Evolutionary conservation across 1,284 basidiomycete genomes (phyloP).

Genomic region (Golubevia sp.): DNA sequence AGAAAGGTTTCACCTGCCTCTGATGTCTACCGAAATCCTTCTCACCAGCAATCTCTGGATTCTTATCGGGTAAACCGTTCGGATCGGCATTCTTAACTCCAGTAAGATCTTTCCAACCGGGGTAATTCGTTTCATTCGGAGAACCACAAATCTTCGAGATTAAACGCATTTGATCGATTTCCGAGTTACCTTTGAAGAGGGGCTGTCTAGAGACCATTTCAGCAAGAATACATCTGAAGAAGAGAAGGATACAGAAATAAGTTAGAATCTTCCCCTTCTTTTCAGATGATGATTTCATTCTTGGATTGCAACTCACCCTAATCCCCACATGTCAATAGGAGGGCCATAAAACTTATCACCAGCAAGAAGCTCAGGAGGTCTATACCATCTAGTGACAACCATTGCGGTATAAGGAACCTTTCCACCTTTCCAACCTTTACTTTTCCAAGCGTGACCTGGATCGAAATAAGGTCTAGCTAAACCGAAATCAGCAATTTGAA

Average conservation of each 20-base stretch:
- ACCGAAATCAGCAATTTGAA: conserved; percentile 60
- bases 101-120: conserved; percentile 43
- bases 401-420: conserved; percentile 47
- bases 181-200: conserved; percentile 51
- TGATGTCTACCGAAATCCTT: conserved; percentile 43
- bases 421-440: conserved; percentile 41
- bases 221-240: conserved; percentile 38
- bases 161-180: conserved; percentile 55
- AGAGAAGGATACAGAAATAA: neutral
- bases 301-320: conserved; percentile 26
- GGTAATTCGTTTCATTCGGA: conserved; percentile 43
- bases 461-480: conserved; percentile 51
- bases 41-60: conserved; percentile 29
- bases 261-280: neutral
- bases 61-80: conserved; percentile 36
- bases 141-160: conserved; percentile 49
- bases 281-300: neutral
- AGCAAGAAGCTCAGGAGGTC: conserved; percentile 56
- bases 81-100: conserved; percentile 55
- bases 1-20: conserved; percentile 29
- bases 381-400: conserved; percentile 60
- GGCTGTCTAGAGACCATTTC: conserved; percentile 54
- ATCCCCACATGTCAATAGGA: conserved; percentile 60
- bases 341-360: conserved; percentile 57
- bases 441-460: conserved; percentile 39